phyloP scores from a whole-genome alignment of 2,329 filamentous ascomycete species.

The Aspergillus terreus region DNA sequence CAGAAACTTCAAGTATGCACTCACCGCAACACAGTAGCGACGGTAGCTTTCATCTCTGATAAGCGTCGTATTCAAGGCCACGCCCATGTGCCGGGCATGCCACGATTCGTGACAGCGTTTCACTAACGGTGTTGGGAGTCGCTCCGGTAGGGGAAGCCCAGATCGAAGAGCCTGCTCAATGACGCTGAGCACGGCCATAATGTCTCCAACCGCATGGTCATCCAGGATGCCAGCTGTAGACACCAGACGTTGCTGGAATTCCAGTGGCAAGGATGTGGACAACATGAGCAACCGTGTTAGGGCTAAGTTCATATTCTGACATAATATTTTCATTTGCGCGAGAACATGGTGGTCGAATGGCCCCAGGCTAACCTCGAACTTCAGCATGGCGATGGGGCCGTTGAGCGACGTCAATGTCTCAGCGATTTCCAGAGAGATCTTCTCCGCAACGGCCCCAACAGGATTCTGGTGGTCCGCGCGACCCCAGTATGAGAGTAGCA shows the following conservation, averaged over 20 bases:
- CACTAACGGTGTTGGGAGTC: slow-evolving; percentile 4
- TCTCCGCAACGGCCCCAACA: neutral
- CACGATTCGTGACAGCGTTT: slow-evolving; percentile 5
- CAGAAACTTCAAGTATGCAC: slow-evolving; percentile 4
- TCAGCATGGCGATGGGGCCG: slow-evolving; percentile 1
- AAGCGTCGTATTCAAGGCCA: neutral
- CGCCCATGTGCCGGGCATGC: neutral
- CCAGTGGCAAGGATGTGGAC: slow-evolving; percentile 1
- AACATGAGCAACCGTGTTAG: slow-evolving; percentile 1
- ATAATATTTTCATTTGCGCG: neutral
- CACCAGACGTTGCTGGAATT: slow-evolving; percentile 2
- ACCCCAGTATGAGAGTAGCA: slow-evolving; percentile 5
- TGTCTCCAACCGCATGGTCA: slow-evolving; percentile 3
- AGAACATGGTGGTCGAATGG: slow-evolving; percentile 3
- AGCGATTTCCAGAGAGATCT: slow-evolving; percentile 1
- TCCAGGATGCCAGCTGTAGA: slow-evolving; percentile 3
- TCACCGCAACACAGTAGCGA: slow-evolving; percentile 4
- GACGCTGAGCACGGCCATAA: slow-evolving; percentile 6
- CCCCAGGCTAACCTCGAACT: slow-evolving; percentile 4
- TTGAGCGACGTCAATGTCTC: slow-evolving; percentile 4
- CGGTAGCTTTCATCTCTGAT: slow-evolving; percentile 8
- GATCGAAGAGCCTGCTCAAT: slow-evolving; percentile 3
- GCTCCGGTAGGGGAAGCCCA: slow-evolving; percentile 3
- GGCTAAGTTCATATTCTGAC: slow-evolving; percentile 6
- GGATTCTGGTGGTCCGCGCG: neutral